phyloP scores from a whole-genome alignment of 1,284 basidiomycete species.

The Amylostereum areolatum region DNA sequence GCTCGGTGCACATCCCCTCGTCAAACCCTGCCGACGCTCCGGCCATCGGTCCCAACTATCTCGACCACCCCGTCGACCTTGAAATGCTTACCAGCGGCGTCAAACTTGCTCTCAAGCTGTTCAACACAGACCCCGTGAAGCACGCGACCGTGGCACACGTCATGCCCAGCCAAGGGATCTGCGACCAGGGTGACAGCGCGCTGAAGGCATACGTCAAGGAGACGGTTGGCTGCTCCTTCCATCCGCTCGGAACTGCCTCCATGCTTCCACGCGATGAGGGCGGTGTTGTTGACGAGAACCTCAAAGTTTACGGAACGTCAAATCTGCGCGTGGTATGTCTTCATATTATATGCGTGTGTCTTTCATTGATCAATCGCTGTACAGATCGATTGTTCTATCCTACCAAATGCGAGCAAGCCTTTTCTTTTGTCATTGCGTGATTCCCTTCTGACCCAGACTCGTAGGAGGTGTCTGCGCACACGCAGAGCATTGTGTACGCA shows the following conservation, averaged over 20 bases:
- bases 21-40: constrained; percentile 11
- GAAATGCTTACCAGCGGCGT: constrained; percentile 10
- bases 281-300: constrained; percentile 44
- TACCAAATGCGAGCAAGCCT: background rate
- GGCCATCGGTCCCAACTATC: constrained; percentile 12
- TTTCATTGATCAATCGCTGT: too few species aligned
- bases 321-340: constrained; percentile 34
- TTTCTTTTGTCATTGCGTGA: background rate
- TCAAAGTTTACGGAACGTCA: constrained; percentile 42
- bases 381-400: constrained; percentile 1
- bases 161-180: too few species aligned
- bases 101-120: constrained; percentile 7
- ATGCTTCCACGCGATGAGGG: constrained; percentile 45
- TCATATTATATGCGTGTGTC: too few species aligned
- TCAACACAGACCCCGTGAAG: constrained; percentile 5
- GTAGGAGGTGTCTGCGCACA: background rate
- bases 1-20: constrained; percentile 13
- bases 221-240: constrained; percentile 3
- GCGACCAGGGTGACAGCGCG: too few species aligned
- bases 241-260: constrained; percentile 33
- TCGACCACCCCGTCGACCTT: constrained; percentile 10
- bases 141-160: too few species aligned
- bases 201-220: too few species aligned
- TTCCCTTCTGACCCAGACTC: background rate
- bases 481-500: background rate